Conservation (phyloP, 148 eudicot genomes). For the Drosera capensis region DNA sequence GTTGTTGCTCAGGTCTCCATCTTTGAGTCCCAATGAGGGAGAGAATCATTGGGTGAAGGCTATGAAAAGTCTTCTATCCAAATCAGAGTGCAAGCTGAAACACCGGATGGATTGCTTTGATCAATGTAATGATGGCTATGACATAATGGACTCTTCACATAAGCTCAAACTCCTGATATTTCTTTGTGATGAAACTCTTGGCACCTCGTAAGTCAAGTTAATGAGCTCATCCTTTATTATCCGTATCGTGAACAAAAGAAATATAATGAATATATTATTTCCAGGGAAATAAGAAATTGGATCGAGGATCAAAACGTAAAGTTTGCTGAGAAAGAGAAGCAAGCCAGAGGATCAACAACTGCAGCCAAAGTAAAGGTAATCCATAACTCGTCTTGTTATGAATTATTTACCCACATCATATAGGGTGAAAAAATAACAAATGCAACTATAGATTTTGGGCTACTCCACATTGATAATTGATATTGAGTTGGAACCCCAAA, state of each 20-base stretch:
- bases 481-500: too few relatives aligned
- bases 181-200: conserved; percentile 78
- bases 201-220: conserved; percentile 37
- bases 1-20: conserved; percentile 17
- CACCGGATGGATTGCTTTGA: conserved; percentile 34
- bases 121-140: conserved; percentile 34
- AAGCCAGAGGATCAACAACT: conserved; percentile 44
- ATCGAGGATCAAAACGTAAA: conserved; percentile 40
- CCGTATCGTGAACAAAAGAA: background rate
- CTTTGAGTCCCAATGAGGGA: conserved; percentile 20
- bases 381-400: background rate
- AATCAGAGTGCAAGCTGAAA: conserved; percentile 22
- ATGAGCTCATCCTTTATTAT: background rate
- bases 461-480: too few relatives aligned
- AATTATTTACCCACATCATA: too few relatives aligned
- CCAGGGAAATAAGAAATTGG: conserved; percentile 61
- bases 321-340: conserved; percentile 35
- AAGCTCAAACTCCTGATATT: conserved; percentile 55
- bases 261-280: conserved; percentile 1
- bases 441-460: too few relatives aligned
- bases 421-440: too few relatives aligned
- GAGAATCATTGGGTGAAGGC: conserved; percentile 36
- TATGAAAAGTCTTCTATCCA: conserved; percentile 30
- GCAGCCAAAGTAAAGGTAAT: conserved; percentile 61
- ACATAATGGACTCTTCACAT: conserved; percentile 38